Conservation (phyloP, 148 eudicot species). For the Suaeda aralocaspica region DNA sequence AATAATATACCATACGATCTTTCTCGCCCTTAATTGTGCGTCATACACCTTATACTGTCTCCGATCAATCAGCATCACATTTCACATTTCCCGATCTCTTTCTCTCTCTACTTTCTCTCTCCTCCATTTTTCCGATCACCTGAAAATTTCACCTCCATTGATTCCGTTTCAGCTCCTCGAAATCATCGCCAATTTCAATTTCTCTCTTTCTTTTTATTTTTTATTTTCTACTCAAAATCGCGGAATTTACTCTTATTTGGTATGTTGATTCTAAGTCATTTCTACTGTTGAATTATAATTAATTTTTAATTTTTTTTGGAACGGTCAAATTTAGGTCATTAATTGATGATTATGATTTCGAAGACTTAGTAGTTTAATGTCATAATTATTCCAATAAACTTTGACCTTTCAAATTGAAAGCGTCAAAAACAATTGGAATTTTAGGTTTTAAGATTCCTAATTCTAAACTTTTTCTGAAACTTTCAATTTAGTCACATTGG, state of each 20-base stretch:
- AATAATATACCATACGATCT: too few relatives aligned
- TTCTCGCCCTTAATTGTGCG: slow-evolving; percentile 10
- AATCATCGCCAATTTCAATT: not conserved
- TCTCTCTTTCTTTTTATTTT: not conserved
- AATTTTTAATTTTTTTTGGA: not conserved
- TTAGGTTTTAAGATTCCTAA: slow-evolving; percentile 9
- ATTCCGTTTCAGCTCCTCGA: slow-evolving; percentile 10
- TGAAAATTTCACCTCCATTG: slow-evolving; percentile 9
- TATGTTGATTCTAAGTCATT: not conserved
- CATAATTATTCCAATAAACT: not conserved
- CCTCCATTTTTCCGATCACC: slow-evolving; percentile 5
- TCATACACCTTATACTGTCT: slow-evolving; percentile 28
- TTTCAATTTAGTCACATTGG: slow-evolving; percentile 13
- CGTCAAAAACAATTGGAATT: slow-evolving; percentile 21
- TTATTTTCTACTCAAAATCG: not conserved
- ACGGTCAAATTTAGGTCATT: slow-evolving; percentile 1
- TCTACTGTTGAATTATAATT: not conserved
- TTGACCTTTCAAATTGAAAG: slow-evolving; percentile 29
- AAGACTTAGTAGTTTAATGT: not conserved
- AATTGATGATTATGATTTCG: not conserved
- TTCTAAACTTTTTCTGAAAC: slow-evolving; percentile 7
- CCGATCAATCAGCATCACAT: slow-evolving; percentile 31
- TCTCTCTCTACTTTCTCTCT: slow-evolving; percentile 14
- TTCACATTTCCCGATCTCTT: slow-evolving; percentile 15
- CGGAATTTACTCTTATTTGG: not conserved